Evolutionary conservation across 495 filamentous ascomycete species (phyloP).

Genomic region (Cercophora scortea): DNA sequence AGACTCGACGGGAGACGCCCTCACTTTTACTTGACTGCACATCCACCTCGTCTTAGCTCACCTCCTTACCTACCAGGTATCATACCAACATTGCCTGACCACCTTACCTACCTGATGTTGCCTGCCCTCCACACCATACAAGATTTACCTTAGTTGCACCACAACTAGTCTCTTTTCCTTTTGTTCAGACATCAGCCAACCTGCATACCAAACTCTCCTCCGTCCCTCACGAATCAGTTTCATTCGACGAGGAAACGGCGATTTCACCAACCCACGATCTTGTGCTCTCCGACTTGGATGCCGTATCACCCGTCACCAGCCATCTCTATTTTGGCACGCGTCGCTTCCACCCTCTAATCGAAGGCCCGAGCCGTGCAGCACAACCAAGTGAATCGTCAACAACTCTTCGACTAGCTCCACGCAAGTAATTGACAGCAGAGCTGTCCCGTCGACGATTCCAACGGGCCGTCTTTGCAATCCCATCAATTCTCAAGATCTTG

Average conservation of each 20-base stretch:
- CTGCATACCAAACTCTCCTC: background rate
- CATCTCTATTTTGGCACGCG: constrained; percentile 12
- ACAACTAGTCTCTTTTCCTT: background rate
- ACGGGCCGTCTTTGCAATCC: background rate
- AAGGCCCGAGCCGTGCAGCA: background rate
- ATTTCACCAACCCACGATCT: background rate
- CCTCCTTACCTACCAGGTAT: no score
- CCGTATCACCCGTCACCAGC: constrained; percentile 4
- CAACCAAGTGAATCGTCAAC: background rate
- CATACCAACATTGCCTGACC: no score
- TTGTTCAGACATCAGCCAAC: background rate
- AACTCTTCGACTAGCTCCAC: background rate
- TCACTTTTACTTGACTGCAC: no score
- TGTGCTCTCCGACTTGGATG: background rate
- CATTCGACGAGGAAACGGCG: background rate
- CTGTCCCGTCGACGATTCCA: background rate
- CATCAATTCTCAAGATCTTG: background rate
- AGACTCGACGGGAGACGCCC: constrained; percentile 5
- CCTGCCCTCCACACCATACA: no score
- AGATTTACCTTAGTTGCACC: no score
- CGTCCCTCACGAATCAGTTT: no score
- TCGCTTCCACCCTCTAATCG: background rate
- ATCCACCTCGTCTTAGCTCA: no score
- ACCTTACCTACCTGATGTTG: no score
- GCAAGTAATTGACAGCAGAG: background rate